Evolutionary conservation across 805 yeast genomes (phyloP).

Genomic region (Kodamaea restingae): DNA sequence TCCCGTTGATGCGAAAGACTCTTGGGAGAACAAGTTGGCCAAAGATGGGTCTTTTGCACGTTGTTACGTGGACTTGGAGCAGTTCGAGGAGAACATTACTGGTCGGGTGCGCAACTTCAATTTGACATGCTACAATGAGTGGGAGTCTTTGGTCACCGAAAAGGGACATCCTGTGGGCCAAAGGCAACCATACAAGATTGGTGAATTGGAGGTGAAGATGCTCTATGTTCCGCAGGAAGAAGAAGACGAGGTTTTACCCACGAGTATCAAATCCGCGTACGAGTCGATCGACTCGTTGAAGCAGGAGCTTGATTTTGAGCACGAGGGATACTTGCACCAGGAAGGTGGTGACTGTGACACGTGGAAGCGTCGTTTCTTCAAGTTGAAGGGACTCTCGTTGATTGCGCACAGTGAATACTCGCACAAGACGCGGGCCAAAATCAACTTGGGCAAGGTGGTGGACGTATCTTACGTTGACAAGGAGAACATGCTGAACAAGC

Average conservation of each 20-base stretch:
- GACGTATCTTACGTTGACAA: conserved; percentile 46
- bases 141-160: conserved; percentile 47
- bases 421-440: conserved; percentile 66
- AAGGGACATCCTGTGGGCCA: conserved; percentile 24
- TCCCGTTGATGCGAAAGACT: conserved; percentile 50
- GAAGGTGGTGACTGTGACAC: conserved; percentile 85
- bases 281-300: conserved; percentile 32
- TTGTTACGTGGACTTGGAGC: conserved; percentile 60
- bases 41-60: conserved; percentile 88
- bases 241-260: conserved; percentile 60
- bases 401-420: conserved; percentile 72
- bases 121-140: conserved; percentile 72
- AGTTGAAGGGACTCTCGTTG: conserved; percentile 64
- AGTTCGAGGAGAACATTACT: conserved; percentile 51
- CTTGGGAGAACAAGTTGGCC: conserved; percentile 65
- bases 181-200: conserved; percentile 55
- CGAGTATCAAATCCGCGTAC: conserved; percentile 52
- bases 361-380: conserved; percentile 73
- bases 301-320: conserved; percentile 20
- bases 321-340: conserved; percentile 76
- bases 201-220: conserved; percentile 64
- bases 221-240: conserved; percentile 63
- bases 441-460: conserved; percentile 67
- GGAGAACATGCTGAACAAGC: conserved; percentile 25
- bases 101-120: conserved; percentile 50